Evolutionary conservation across 2,329 filamentous ascomycete genomes (phyloP), one percentile per base, ranked within the genome.

Genomic region (Dactylellina parvicollis): DNA sequence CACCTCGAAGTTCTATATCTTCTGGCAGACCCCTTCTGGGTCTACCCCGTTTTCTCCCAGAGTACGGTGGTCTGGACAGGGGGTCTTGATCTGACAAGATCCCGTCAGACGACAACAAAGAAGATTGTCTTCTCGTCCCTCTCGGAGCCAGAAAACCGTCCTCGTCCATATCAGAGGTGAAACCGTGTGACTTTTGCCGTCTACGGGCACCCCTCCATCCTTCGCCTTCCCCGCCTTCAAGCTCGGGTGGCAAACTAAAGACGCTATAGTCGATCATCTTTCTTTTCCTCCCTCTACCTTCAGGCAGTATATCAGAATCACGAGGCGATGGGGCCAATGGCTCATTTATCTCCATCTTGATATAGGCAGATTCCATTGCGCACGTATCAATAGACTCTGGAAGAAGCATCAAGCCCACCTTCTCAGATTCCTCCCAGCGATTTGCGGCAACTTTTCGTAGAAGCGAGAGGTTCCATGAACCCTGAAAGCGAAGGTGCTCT

Each of bases 41-140:
- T 36, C 69, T 65, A 9, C 69, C 69, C 16, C 69, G 60, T 22
- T 60, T 73, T 40, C 56, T 70, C 30, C 65, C 65, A 30, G 20
- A 66, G 28, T 61, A 59, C n/a, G 61, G 54, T 10, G 46, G 20
- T 10, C 56, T 73, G 3, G 59, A 34, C 8, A 47, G 16, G 16
- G 24, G 18, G 3, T n/a, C 4, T 28, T 30, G 14, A 16, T 42
- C 34, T 16, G 3, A n/a, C 14, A 14, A 14, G 4, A n/a, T 3
- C 10, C 36, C 26, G 40, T 57, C 61, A 22, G 32, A 49, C 3
- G 36, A 30, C 9, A 28, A 28, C 9, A 22, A 16, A 4, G 5
- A 22, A 10, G 0, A 1, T 26, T 1, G 36, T 4, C 30, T 32
- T 24, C 20, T 42, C 10, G 14, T 38, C 14, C 18, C 20, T 8